Base-by-base conservation (phyloP, 192 early-diverging fungal species). In the Lunasporangiospora selenospora region DNA sequence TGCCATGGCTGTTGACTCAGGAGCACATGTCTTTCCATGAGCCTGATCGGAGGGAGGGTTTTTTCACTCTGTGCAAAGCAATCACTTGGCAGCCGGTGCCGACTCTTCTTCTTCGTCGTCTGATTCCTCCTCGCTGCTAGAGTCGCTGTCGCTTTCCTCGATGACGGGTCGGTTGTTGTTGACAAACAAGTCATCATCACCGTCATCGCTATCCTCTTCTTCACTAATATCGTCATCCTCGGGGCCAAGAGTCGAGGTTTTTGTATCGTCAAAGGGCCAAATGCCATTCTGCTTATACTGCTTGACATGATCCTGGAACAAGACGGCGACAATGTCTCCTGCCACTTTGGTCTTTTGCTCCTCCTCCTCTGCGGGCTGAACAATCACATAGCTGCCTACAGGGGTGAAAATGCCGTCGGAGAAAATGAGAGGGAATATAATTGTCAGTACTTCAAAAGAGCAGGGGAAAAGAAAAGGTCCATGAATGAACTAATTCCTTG, bases 261-360 rank as follows among this genome's bases (percentile, higher is more conserved):
- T 39, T 4, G 52, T 61, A 29, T 62, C 58, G 27, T 59, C 54
- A 32, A 79, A 83, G 32, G 70, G 83, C 89, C 89, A 90, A 66
- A 83, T 73, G 7, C 83, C 82, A 30, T 78, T n/a, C 15, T 73
- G 62, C 45, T 85, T 86, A 23, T 93, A 69, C 24, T 87, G 53
- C 59, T 92, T 92, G 38, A 94, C 81, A 49, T 94, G 89, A 16
- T 87, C 82, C 0, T 88, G 77, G 63, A 93, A 85, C 27, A 94
- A 77, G 16, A 93, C 86, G 66, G 87, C 83, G 0, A 83, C 77
- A 38, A 94, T 89, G 62, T 94, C 91, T 38, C 90, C 93, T 19
- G 77, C 83, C 18, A 94, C 81, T 75, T 94, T 94, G 40, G 65
- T 80, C 43, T 63, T 62, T 45, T 65, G 47, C 51, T 86, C 85